Evolutionary conservation across 2,329 filamentous ascomycete species (phyloP), one percentile per base, ranked within the genome.

Genomic region (Penicillium polonicum): DNA sequence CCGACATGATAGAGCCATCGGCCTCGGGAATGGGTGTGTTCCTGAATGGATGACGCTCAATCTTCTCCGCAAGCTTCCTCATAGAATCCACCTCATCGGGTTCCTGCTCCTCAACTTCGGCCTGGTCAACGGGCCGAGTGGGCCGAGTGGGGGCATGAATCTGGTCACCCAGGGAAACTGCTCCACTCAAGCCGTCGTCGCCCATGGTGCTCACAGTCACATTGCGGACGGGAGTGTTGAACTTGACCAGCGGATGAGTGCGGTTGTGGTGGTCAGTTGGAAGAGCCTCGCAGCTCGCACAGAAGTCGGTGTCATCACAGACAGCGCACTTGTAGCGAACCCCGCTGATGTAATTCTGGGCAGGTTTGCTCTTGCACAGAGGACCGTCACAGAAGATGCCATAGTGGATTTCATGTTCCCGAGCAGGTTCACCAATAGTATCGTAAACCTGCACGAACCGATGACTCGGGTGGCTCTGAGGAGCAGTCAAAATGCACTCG

Each of bases 381-480:
- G 92, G 92, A 1, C 94, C 94, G 74, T 99, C 94, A 71, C 94
- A 99, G 82, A 89, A 95, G 71, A 97, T 93, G 57, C 92, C 93
- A 62, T 83, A 81, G 72, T 99, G 94, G 41, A 85, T 82, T 73
- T 82, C 70, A 65, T 70, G 63, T 74, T 77, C 69, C 73, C 78
- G 66, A 71, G 70, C 55, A 74, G 78, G 69, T 72, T 80, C 69
- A 69, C 78, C 66, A 43, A 81, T 80, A 21, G 88, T 85, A 67
- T 91, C 89, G 69, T 94, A 96, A 65, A 99, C 84, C 42, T 91
- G 86, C 13, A 90, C 90, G 71, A 99, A 97, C 65, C 92, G 89
- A 75, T 99, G 94, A 55, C 84, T 82, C 19, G 90, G 86, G 73
- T 99, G 95, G 49, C 83, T 85, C 67, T 85, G 82, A 59, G 78